These are phyloP conservation scores for Neobulgaria alba DNA, from an alignment of 2,329 filamentous ascomycete species.

Conservation along the genomic window DNA sequence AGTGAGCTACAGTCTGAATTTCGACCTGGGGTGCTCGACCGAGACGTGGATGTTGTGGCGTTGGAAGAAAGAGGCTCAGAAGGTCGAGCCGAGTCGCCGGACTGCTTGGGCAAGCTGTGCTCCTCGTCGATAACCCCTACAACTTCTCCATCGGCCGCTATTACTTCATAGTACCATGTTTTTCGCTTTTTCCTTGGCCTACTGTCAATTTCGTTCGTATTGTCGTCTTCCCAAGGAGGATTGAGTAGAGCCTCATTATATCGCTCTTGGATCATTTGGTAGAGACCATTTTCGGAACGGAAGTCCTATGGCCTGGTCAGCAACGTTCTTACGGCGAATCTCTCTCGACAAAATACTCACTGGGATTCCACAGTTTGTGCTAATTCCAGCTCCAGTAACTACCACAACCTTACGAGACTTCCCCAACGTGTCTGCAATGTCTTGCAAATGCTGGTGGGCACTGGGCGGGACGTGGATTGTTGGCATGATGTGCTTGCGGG, in stretches of 20 bases:
- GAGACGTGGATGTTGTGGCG: slow-evolving; percentile 2
- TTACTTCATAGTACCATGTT: slow-evolving; percentile 25
- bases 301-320: slow-evolving; percentile 47
- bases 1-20: slow-evolving; percentile 10
- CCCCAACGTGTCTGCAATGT: slow-evolving; percentile 54
- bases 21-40: slow-evolving; percentile 5
- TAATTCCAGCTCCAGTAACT: slow-evolving; percentile 65
- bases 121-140: slow-evolving; percentile 22
- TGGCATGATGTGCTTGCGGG: slow-evolving; percentile 25
- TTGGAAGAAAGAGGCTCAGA: slow-evolving; percentile 5
- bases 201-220: slow-evolving; percentile 28
- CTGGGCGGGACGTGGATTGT: slow-evolving; percentile 23
- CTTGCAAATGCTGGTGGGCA: slow-evolving; percentile 38
- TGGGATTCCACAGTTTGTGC: slow-evolving; percentile 67
- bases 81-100: background rate
- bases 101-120: slow-evolving; percentile 9
- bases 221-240: slow-evolving; percentile 28
- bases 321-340: background rate
- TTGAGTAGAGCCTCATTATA: slow-evolving; percentile 44
- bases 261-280: slow-evolving; percentile 62
- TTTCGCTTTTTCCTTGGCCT: slow-evolving; percentile 27
- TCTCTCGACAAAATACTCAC: slow-evolving; percentile 36
- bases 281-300: slow-evolving; percentile 63
- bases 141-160: slow-evolving; percentile 24
- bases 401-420: slow-evolving; percentile 63